Conservation (phyloP, 2,329 filamentous ascomycete species). For the Parascedosporium putredinis region DNA sequence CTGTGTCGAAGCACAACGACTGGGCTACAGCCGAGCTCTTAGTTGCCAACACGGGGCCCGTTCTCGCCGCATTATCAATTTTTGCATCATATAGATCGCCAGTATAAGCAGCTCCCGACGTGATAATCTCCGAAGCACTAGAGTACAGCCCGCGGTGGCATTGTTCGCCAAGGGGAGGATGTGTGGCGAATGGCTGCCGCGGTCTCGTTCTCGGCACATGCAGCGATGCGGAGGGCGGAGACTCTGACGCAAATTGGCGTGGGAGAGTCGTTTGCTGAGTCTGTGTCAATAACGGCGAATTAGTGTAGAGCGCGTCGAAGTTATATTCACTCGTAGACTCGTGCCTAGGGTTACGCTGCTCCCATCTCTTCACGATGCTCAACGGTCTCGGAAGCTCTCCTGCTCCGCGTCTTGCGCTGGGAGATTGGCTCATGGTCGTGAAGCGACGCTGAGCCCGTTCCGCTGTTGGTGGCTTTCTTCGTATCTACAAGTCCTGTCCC, state of each 20-base stretch:
- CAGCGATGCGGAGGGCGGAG: conserved; percentile 3
- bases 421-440: not conserved
- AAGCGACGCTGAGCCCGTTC: not conserved
- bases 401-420: not conserved
- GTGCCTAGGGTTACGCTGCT: not conserved
- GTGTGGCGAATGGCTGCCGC: not conserved
- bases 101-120: not conserved
- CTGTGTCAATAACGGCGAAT: not conserved
- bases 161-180: conserved; percentile 1
- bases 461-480: not conserved
- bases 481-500: no score
- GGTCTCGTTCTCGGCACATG: conserved; percentile 2
- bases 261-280: not conserved
- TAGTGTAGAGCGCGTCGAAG: not conserved
- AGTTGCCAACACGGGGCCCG: not conserved
- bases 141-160: not conserved
- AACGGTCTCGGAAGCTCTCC: conserved; percentile 1
- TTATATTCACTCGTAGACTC: not conserved
- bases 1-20: not conserved
- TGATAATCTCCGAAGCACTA: not conserved
- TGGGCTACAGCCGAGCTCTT: not conserved
- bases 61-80: not conserved
- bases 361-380: conserved; percentile 2
- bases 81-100: not conserved
- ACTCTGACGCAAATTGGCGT: not conserved